A percentile compares a stretch with the other conserved stretches of the same genome.
Evolutionary conservation across 2,329 filamentous ascomycete species (phyloP).

Genomic region (Trichoderma sp.): DNA sequence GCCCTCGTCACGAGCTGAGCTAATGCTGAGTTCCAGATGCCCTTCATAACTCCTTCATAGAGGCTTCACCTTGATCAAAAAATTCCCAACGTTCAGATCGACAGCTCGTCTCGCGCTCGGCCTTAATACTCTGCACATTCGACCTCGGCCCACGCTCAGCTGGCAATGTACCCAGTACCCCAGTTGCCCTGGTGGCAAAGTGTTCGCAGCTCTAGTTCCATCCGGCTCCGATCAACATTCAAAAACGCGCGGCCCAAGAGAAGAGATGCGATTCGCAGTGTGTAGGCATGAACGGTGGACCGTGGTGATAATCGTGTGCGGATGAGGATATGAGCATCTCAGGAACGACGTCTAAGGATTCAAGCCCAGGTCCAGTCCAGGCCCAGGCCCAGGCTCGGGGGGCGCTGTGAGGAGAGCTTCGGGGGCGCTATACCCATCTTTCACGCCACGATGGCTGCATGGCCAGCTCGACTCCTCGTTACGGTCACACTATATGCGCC

Average conservation of each 20-base stretch:
- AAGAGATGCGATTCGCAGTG: background rate
- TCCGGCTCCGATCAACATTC: constrained; percentile 2
- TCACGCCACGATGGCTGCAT: constrained; percentile 1
- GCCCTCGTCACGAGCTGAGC: background rate
- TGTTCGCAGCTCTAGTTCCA: background rate
- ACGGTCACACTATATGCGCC: background rate
- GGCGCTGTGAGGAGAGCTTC: background rate
- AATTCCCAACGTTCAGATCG: background rate
- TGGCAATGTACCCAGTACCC: background rate
- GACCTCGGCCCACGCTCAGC: background rate
- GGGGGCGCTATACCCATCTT: background rate
- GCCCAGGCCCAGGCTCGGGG: background rate
- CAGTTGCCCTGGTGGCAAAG: constrained; percentile 6
- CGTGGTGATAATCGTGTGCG: background rate
- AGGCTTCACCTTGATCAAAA: background rate
- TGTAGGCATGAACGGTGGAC: background rate
- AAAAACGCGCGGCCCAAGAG: background rate
- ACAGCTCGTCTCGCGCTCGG: background rate
- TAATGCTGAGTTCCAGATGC: background rate
- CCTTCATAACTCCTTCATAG: background rate
- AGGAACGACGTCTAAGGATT: background rate
- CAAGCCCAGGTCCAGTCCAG: background rate
- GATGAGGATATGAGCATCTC: background rate
- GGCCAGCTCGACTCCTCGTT: background rate
- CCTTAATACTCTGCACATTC: background rate